phyloP scores from a whole-genome alignment of 2,329 filamentous ascomycete genomes.

The Cercospora nicotianae region DNA sequence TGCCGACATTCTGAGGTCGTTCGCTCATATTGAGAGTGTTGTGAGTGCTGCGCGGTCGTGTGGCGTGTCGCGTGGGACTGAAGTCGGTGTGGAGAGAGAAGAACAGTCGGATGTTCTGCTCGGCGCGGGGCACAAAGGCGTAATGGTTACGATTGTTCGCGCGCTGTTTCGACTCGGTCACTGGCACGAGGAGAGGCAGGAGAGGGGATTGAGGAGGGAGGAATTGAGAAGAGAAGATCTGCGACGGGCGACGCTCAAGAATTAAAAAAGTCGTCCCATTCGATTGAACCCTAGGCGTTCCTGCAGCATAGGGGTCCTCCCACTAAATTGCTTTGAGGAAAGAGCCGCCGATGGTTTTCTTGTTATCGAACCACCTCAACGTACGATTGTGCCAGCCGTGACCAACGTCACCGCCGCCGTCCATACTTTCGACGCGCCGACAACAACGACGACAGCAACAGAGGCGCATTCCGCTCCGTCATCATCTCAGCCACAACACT shows the following conservation, averaged over 20 bases:
- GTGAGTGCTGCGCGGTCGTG: conserved; percentile 11
- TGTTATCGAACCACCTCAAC: conserved; percentile 10
- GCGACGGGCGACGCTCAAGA: not conserved
- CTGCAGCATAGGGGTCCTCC: conserved; percentile 3
- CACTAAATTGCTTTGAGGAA: conserved; percentile 2
- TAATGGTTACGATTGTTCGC: conserved; percentile 14
- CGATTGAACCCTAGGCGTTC: conserved; percentile 1
- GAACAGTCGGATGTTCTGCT: not conserved
- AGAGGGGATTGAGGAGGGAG: not conserved
- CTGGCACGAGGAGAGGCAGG: not conserved
- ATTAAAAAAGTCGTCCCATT: conserved; percentile 7
- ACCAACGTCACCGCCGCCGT: not conserved
- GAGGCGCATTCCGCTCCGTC: not conserved
- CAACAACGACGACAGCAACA: not conserved
- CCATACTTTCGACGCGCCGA: not conserved
- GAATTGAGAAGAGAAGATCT: not conserved
- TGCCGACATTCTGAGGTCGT: conserved; percentile 51
- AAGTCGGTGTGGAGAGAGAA: conserved; percentile 9
- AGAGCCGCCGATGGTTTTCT: not conserved
- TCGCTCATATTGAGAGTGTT: conserved; percentile 11
- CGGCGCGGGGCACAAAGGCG: conserved; percentile 15
- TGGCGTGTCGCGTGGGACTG: conserved; percentile 8
- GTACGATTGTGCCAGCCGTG: conserved; percentile 5
- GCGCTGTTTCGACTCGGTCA: not conserved
- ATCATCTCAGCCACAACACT: not conserved